These are phyloP conservation scores for Aspergillus tubingensis DNA, from an alignment of 2,329 filamentous ascomycete genomes.

Conservation along the genomic window DNA sequence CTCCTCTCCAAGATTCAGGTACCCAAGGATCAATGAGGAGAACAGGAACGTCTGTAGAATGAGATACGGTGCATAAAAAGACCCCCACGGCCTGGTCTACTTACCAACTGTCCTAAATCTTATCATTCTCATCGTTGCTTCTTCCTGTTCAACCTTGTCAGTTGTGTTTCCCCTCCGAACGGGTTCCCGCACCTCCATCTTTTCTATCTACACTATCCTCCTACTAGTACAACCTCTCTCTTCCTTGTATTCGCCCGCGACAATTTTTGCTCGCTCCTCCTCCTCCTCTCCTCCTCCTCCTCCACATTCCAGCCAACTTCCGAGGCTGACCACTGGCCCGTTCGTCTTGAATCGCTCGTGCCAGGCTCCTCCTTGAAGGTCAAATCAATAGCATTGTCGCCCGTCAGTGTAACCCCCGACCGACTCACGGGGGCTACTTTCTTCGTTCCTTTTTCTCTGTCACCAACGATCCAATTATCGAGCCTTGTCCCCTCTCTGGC, in stretches of 20 bases:
- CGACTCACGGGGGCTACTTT: slow-evolving; percentile 26
- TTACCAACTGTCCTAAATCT: neutral
- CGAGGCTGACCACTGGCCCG: neutral
- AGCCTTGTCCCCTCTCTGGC: slow-evolving; percentile 13
- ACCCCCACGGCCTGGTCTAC: neutral
- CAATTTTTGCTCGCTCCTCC: neutral
- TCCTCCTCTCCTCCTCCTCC: neutral
- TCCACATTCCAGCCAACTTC: neutral
- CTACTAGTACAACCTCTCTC: neutral
- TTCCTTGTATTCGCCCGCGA: neutral
- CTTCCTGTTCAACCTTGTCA: neutral
- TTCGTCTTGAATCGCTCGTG: slow-evolving; percentile 1
- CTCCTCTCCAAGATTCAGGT: neutral
- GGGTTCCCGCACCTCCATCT: neutral
- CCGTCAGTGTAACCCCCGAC: slow-evolving; percentile 25
- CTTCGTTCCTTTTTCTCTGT: slow-evolving; percentile 20
- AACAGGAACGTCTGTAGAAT: neutral
- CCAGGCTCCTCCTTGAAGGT: neutral
- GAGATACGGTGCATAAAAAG: neutral
- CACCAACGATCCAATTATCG: slow-evolving; percentile 22
- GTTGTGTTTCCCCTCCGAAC: neutral
- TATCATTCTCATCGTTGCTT: neutral
- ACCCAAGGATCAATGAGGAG: neutral
- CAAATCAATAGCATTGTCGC: slow-evolving; percentile 9
- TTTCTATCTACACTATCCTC: neutral